Conservation (phyloP, 495 filamentous ascomycete genomes). For the Penicillium coffeae region DNA sequence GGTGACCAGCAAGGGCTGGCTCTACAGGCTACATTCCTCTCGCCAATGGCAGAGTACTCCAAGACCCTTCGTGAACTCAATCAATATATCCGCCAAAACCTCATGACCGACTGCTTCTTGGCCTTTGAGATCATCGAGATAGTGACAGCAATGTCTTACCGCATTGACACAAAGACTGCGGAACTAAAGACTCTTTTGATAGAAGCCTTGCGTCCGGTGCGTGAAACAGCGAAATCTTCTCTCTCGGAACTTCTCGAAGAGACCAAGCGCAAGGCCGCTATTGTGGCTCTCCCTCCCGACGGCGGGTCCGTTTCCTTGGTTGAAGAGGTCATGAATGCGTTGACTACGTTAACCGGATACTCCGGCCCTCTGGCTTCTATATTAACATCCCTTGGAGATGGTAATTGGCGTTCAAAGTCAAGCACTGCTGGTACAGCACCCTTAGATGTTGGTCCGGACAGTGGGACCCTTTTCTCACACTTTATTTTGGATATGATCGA, state of each 20-base stretch:
- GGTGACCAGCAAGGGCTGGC: conserved; percentile 78
- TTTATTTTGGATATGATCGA: conserved; percentile 86
- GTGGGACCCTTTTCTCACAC: conserved; percentile 79
- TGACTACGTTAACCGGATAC: conserved; percentile 84
- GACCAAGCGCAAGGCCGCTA: conserved; percentile 63
- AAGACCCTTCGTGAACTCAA: conserved; percentile 88
- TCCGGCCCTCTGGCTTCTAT: conserved; percentile 83
- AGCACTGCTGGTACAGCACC: conserved; percentile 64
- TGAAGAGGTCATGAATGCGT: conserved; percentile 77
- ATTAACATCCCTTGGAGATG: conserved; percentile 86
- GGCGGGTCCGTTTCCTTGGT: conserved; percentile 75
- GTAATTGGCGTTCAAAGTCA: conserved; percentile 69
- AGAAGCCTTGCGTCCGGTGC: conserved; percentile 81
- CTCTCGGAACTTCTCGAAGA: conserved; percentile 84
- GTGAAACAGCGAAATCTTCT: conserved; percentile 86
- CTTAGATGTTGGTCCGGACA: conserved; percentile 85
- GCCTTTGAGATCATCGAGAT: conserved; percentile 96
- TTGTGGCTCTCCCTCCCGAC: conserved; percentile 66
- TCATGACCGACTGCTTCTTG: conserved; percentile 91
- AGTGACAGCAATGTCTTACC: conserved; percentile 73
- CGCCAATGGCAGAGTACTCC: conserved; percentile 72
- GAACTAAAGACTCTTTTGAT: conserved; percentile 80
- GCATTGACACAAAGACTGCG: conserved; percentile 75
- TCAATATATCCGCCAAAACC: conserved; percentile 76
- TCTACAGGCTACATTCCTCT: conserved; percentile 70